Base-by-base conservation (phyloP, 768 basidiomycete genomes). In the Leccinum disarticulatum region DNA sequence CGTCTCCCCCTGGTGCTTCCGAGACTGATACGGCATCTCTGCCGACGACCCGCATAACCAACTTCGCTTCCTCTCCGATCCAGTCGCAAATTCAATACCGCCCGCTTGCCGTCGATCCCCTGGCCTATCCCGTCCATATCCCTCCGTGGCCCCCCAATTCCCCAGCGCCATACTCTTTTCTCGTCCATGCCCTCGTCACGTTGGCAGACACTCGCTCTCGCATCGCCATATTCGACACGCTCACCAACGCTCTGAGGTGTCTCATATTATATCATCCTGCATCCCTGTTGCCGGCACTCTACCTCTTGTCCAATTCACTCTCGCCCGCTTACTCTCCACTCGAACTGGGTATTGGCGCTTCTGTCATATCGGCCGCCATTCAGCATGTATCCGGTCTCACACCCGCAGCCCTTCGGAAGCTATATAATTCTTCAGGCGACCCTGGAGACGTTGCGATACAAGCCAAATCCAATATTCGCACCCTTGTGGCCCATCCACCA, bases 361-460 rank as follows among this genome's bases (percentile, higher is more conserved):
- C 87, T 22, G 78, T 87, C 54, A 82, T 91, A 56, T 85, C 85
- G 1, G 85, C 83, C 59, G 83, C 87, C 7, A 82, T 91, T n/a
- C 87, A 85, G 66, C 81, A 86, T 60, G 81, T 89, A 33, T 91
- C 89, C 15, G 89, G 90, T 22, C 75, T 90, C 31, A 81, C 83
- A 6, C 65, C 79, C 19, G 71, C 78, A 8, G 81, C 87, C 13
- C 80, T 88, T 50, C 86, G 77, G 72, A 81, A 77, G 57, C 72
- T 93, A 14, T 91, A 91, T 70, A 88, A 86, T 62, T 76, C 81
- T 48, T 84, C 79, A 35, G 95, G 95, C 4, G 95, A 97, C 73
- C 82, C 85, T 27, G 95, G 95, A 0, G 92, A 95, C 69, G 91
- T 95, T 8, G 95, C 95, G 1, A 93, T 86, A 66, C 83, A 85